Percentiles rank a stretch among this genome's conserved stretches.
phyloP scores from a whole-genome alignment of 1,139 yeast species.

The Geotrichum siamense region DNA sequence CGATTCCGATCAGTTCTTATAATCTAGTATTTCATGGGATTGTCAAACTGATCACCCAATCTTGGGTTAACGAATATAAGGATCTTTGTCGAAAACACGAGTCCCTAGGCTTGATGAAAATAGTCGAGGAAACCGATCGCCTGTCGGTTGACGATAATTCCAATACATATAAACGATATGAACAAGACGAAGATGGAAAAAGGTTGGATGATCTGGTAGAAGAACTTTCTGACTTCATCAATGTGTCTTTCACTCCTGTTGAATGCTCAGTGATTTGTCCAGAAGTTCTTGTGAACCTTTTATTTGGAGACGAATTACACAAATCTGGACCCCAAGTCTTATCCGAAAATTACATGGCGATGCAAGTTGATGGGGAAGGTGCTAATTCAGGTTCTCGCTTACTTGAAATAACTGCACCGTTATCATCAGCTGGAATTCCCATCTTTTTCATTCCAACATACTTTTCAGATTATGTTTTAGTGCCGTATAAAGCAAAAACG shows the following conservation, averaged over 20 bases:
- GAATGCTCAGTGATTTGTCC: slow-evolving; percentile 54
- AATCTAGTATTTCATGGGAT: slow-evolving; percentile 29
- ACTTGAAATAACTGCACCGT: slow-evolving; percentile 52
- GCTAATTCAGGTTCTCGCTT: slow-evolving; percentile 49
- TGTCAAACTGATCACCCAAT: slow-evolving; percentile 25
- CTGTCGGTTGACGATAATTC: background rate
- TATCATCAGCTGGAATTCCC: slow-evolving; percentile 51
- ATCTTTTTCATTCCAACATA: slow-evolving; percentile 59
- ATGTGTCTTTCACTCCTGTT: slow-evolving; percentile 49
- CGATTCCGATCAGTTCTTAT: slow-evolving; percentile 28
- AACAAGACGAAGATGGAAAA: background rate
- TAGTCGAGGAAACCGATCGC: slow-evolving; percentile 1
- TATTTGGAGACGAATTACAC: slow-evolving; percentile 39
- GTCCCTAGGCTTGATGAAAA: slow-evolving; percentile 9
- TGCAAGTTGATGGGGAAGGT: slow-evolving; percentile 61
- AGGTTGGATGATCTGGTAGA: slow-evolving; percentile 16
- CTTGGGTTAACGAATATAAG: slow-evolving; percentile 22
- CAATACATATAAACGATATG: background rate
- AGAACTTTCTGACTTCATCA: slow-evolving; percentile 39
- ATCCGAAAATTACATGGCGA: slow-evolving; percentile 43
- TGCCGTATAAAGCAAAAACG: slow-evolving; percentile 44
- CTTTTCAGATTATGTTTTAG: slow-evolving; percentile 58
- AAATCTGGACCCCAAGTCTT: slow-evolving; percentile 32
- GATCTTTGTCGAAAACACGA: background rate
- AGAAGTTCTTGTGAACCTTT: slow-evolving; percentile 33